Evolutionary conservation across 257 asterid species (phyloP).

Genomic region (Solanum appendiculatum): DNA sequence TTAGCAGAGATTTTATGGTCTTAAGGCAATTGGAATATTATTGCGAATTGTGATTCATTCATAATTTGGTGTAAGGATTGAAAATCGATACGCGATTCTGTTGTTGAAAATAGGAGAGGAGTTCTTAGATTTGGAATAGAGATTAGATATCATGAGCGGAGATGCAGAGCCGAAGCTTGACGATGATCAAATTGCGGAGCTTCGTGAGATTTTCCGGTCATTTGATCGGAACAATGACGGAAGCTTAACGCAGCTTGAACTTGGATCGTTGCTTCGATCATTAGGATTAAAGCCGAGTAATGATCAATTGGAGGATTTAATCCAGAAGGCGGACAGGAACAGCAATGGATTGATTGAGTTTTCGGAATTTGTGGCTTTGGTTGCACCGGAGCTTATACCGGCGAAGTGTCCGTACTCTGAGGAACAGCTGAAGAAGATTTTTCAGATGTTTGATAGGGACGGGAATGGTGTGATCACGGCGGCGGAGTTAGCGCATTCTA

Average conservation of each 20-base stretch:
- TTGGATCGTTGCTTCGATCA: constrained; percentile 59
- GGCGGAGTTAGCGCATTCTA: constrained; percentile 69
- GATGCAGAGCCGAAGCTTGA: constrained; percentile 33
- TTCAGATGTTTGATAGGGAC: constrained; percentile 56
- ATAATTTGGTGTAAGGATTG: neutral
- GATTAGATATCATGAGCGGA: constrained; percentile 17
- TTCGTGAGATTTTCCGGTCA: constrained; percentile 66
- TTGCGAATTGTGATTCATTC: neutral
- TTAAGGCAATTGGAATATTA: neutral
- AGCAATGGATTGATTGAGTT: constrained; percentile 67
- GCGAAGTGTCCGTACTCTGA: constrained; percentile 63
- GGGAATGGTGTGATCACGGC: constrained; percentile 66
- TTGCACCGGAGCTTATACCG: constrained; percentile 62
- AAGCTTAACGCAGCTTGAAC: constrained; percentile 63
- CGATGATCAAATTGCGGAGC: constrained; percentile 59
- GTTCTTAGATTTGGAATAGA: neutral
- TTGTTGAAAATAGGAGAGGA: neutral
- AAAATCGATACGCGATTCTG: neutral
- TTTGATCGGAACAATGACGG: constrained; percentile 69
- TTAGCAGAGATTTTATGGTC: neutral
- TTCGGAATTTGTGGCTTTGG: constrained; percentile 68
- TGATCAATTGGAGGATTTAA: constrained; percentile 58
- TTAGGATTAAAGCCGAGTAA: constrained; percentile 60
- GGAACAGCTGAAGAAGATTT: constrained; percentile 56
- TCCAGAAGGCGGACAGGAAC: constrained; percentile 52